Evolutionary conservation across 1,284 basidiomycete genomes (phyloP).

Genomic region (Somion occarium): DNA sequence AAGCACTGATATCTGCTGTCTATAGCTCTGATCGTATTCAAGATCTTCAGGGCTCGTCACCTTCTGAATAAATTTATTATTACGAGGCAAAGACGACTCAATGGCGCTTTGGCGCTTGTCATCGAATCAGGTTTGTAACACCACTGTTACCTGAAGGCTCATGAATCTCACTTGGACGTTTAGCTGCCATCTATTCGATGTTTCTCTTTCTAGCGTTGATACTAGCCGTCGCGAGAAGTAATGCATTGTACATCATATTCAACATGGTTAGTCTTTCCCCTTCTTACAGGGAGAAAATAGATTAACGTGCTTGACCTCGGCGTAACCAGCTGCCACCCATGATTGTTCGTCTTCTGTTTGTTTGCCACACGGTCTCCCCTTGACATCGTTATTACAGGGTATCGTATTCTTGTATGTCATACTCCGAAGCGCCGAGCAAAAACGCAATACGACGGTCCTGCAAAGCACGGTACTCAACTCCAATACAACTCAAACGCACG

Average conservation of each 20-base stretch:
- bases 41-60: not conserved
- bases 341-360: not conserved
- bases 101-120: not conserved
- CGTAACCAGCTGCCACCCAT: not conserved
- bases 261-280: not conserved
- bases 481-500: no score
- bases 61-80: not conserved
- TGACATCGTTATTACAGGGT: not conserved
- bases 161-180: not conserved
- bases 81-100: not conserved
- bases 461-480: no score
- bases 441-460: not conserved
- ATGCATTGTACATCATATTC: not conserved
- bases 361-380: not conserved
- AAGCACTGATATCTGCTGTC: not conserved
- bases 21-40: not conserved
- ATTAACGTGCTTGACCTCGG: not conserved
- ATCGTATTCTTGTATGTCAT: not conserved
- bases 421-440: not conserved
- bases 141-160: not conserved
- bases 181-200: not conserved
- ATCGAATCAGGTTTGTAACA: not conserved
- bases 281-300: not conserved
- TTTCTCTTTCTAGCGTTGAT: not conserved
- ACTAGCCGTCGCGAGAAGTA: not conserved